Conservation (phyloP, 345 rosid species). For the Diplotaxis tenuifolia region DNA sequence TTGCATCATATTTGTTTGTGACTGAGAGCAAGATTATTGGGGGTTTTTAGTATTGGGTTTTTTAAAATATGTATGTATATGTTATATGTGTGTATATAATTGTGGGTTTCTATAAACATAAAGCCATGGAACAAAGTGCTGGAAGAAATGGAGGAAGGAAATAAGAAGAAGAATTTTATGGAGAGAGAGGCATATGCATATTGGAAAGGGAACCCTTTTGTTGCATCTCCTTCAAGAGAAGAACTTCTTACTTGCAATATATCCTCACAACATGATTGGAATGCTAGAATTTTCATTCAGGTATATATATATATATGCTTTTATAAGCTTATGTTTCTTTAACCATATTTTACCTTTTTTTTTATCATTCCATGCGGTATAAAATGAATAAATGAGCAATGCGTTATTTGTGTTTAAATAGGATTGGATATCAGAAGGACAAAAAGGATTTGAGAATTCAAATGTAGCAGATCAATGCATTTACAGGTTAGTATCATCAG, state of each 20-base stretch:
- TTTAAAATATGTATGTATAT: no score
- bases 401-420: conserved; percentile 21
- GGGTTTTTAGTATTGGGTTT: no score
- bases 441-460: conserved; percentile 69
- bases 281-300: conserved; percentile 69
- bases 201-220: conserved; percentile 86
- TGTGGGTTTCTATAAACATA: no score
- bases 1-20: no score
- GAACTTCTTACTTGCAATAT: conserved; percentile 69
- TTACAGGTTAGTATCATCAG: conserved; percentile 47
- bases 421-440: conserved; percentile 77
- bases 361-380: neutral
- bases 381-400: neutral
- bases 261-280: conserved; percentile 65
- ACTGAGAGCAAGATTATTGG: no score
- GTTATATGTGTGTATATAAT: no score
- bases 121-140: conserved; percentile 60
- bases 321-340: neutral
- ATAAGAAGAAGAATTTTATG: conserved; percentile 48
- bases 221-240: conserved; percentile 44
- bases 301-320: conserved; percentile 28
- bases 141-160: conserved; percentile 51
- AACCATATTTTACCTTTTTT: neutral
- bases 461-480: conserved; percentile 68
- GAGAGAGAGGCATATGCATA: conserved; percentile 73